These are phyloP conservation scores for Ogataea nakhonphanomensis DNA, from an alignment of 805 yeast genomes.

Conservation along the genomic window DNA sequence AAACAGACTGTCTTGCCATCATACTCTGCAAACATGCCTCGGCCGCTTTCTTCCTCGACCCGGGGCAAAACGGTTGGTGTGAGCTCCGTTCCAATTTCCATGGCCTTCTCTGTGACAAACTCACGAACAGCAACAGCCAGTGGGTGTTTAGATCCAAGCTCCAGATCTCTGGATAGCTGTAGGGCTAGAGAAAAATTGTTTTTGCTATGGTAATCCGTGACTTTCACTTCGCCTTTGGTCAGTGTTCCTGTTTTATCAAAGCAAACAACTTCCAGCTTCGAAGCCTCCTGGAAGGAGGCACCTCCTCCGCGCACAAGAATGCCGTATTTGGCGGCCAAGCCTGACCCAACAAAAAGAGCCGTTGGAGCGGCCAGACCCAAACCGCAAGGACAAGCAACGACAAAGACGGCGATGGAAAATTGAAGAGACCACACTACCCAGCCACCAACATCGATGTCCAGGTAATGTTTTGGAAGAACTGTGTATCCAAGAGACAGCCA, in stretches of 20 bases:
- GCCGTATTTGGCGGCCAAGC: constrained; percentile 74
- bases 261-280: constrained; percentile 58
- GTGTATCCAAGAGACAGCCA: constrained; percentile 65
- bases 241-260: constrained; percentile 80
- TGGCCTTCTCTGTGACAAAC: constrained; percentile 30
- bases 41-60: constrained; percentile 56
- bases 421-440: constrained; percentile 78
- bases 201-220: constrained; percentile 47
- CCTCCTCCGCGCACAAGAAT: constrained; percentile 80
- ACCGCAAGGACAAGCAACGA: constrained; percentile 84
- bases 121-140: constrained; percentile 55
- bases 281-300: constrained; percentile 75
- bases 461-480: constrained; percentile 47
- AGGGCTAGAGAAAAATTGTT: constrained; percentile 29
- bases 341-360: constrained; percentile 75
- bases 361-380: constrained; percentile 84
- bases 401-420: constrained; percentile 76
- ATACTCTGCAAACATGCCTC: constrained; percentile 51
- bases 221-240: constrained; percentile 56
- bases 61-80: constrained; percentile 40
- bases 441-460: constrained; percentile 66
- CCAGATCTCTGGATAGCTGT: constrained; percentile 57
- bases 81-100: constrained; percentile 14
- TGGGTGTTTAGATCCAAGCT: constrained; percentile 65
- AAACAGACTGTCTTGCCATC: constrained; percentile 34